These are phyloP conservation scores for Cyberlindnera lachancei DNA, from an alignment of 805 yeast species.

Conservation along the genomic window DNA sequence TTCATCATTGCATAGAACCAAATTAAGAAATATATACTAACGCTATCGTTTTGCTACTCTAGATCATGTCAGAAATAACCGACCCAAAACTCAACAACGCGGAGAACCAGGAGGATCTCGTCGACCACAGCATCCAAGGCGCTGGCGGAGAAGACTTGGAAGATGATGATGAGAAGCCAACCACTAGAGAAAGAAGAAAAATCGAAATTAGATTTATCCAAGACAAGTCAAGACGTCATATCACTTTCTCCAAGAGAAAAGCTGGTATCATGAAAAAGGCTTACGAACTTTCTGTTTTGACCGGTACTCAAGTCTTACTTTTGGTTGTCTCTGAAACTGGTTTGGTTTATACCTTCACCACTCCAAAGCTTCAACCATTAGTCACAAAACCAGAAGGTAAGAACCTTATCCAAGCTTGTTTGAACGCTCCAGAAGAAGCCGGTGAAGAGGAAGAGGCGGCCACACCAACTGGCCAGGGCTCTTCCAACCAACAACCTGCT, in stretches of 20 bases:
- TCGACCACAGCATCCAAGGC: constrained; percentile 8
- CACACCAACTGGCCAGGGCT: constrained; percentile 28
- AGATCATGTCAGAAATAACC: constrained; percentile 21
- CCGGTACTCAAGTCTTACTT: constrained; percentile 94
- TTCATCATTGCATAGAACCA: too few species aligned
- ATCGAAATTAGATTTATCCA: constrained; percentile 96
- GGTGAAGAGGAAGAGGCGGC: constrained; percentile 37
- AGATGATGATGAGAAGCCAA: constrained; percentile 39
- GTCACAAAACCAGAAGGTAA: constrained; percentile 98
- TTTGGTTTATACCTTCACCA: constrained; percentile 93
- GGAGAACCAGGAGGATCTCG: constrained; percentile 20
- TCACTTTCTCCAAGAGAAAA: constrained; percentile 94
- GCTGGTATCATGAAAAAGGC: constrained; percentile 99
- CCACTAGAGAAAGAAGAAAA: constrained; percentile 65
- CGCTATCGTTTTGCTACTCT: too few species aligned
- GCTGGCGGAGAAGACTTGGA: constrained; percentile 26
- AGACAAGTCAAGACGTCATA: constrained; percentile 96
- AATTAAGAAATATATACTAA: too few species aligned
- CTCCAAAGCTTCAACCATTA: constrained; percentile 97
- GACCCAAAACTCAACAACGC: constrained; percentile 17
- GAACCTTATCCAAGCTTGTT: constrained; percentile 91
- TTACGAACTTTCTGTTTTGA: constrained; percentile 91
- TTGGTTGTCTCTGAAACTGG: constrained; percentile 98
- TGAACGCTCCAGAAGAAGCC: constrained; percentile 86
- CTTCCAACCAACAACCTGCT: constrained; percentile 17